Conservation (phyloP, 306 rosid species). For the Lathyrus oleraceus region DNA sequence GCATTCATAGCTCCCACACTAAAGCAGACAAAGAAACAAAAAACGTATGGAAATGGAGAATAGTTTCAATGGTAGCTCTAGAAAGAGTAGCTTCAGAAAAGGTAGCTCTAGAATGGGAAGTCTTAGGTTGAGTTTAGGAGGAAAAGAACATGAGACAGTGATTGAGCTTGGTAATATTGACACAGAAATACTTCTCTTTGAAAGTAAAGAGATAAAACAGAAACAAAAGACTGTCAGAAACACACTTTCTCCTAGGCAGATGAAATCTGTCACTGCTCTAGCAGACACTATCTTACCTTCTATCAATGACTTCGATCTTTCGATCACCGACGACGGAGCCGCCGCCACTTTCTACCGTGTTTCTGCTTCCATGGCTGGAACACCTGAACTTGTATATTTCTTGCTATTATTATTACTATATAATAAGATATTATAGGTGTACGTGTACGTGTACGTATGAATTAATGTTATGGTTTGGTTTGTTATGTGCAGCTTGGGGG, state of each 20-base stretch:
- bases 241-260: conserved; percentile 54
- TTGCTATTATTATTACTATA: not conserved
- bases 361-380: conserved; percentile 70
- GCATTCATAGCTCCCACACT: not conserved
- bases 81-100: not conserved
- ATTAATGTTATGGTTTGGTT: not conserved
- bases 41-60: not conserved
- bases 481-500: conserved; percentile 50
- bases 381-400: conserved; percentile 45
- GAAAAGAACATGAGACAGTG: conserved; percentile 34
- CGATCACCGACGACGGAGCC: conserved; percentile 18
- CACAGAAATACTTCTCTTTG: conserved; percentile 39
- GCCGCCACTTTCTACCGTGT: conserved; percentile 45
- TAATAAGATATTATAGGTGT: no score
- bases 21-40: not conserved
- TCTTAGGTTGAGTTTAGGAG: conserved; percentile 1
- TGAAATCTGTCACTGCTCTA: conserved; percentile 58
- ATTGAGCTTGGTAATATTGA: conserved; percentile 45
- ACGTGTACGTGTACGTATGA: not conserved
- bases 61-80: not conserved
- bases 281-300: conserved; percentile 75
- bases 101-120: conserved; percentile 18
- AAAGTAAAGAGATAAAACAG: not conserved
- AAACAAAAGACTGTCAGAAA: conserved; percentile 14
- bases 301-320: conserved; percentile 1